Base-by-base conservation (phyloP, 768 basidiomycete species). In the Clathrus columnatus region DNA sequence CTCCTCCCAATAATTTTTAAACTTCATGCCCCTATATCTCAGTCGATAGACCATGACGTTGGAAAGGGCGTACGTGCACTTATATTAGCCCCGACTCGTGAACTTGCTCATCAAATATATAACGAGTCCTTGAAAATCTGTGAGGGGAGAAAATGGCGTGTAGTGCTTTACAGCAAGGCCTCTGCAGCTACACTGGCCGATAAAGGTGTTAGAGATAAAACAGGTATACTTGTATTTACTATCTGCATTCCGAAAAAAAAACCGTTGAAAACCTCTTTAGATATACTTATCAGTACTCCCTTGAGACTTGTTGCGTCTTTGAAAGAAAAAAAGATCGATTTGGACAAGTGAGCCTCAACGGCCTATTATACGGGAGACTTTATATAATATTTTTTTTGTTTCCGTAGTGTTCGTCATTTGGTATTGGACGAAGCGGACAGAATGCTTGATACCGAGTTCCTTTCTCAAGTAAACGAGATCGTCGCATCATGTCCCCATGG, bases 91-190 rank as follows among this genome's bases (percentile, higher is more conserved):
- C 96, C 96, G 2, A 98, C 96, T 1, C 82, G 91, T 49, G 96
- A 99, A 72, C 69, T 99, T n/a, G 92, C 93, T 0, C 84, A 91
- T 63, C 96, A 99, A 64, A 98, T 98, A 52, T 76, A 90, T 59
- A 91, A 93, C 57, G 96, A 98, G 65, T 88, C 85, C 61, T 68
- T 87, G 49, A 92, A 88, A 66, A 73, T 91, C 16, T 87, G 83
- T 14, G 78, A 83, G 61, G 90, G 88, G 7, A 75, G 85, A 48
- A 91, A 85, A 64, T 92, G 91, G 93, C 77, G 84, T 54, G 76
- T 85, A 28, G 72, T 91, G 5, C 70, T 93, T 29, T 88, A 91
- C 66, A 91, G 82, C 67, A 97, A 95, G 68, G 90, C 93, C 5
- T 91, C 91, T 1, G 91, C 92, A 4, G 84, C 75, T 58, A 87